phyloP scores from a whole-genome alignment of 2,329 filamentous ascomycete genomes.

The Coniochaeta sp. region DNA sequence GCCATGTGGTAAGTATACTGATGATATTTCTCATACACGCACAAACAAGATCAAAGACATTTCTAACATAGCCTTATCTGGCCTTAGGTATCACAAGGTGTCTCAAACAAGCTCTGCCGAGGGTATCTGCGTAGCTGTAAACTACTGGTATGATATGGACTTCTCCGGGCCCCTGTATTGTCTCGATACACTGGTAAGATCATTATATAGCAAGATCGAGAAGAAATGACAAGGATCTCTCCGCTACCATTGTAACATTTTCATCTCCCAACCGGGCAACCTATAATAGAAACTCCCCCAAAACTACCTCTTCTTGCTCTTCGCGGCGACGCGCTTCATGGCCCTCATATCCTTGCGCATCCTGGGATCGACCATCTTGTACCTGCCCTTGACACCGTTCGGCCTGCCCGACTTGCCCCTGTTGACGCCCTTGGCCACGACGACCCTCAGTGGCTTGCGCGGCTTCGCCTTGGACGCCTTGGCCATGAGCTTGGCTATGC shows the following conservation, averaged over 20 bases:
- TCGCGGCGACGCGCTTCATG: conserved; percentile 71
- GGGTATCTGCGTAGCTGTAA: conserved; percentile 69
- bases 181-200: conserved; percentile 46
- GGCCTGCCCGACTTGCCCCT: conserved; percentile 80
- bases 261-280: background rate
- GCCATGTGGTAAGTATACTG: conserved; percentile 58
- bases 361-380: conserved; percentile 92
- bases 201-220: conserved; percentile 9
- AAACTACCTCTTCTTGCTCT: conserved; percentile 35
- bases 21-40: background rate
- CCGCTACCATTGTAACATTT: background rate
- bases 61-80: background rate
- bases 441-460: conserved; percentile 73
- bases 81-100: conserved; percentile 66
- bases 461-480: conserved; percentile 82
- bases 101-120: conserved; percentile 61
- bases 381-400: conserved; percentile 87
- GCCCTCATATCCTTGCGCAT: conserved; percentile 95
- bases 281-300: too few species aligned
- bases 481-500: conserved; percentile 73
- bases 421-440: conserved; percentile 81
- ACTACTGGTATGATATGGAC: conserved; percentile 85
- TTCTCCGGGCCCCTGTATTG: conserved; percentile 64
- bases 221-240: background rate
- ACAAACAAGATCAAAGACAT: background rate